Percentiles rank a stretch among this genome's conserved stretches.
phyloP scores from a whole-genome alignment of 495 filamentous ascomycete genomes.

The Emericellopsis terricola region DNA sequence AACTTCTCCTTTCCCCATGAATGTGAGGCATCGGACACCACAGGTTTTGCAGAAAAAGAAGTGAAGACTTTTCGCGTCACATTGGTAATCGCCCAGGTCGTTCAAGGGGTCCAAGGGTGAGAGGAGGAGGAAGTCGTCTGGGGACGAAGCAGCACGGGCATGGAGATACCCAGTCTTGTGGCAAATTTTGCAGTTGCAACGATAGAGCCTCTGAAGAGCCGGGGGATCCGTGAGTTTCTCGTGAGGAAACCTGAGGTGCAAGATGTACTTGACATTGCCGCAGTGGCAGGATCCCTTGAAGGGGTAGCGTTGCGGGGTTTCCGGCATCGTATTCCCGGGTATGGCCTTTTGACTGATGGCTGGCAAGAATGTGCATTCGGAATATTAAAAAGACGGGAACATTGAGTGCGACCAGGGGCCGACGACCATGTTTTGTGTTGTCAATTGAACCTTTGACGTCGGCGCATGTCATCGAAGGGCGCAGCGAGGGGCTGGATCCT shows the following conservation, averaged over 20 bases:
- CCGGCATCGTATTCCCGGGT: no score
- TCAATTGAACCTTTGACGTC: no score
- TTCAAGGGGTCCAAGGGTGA: slow-evolving; percentile 9
- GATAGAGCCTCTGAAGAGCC: slow-evolving; percentile 7
- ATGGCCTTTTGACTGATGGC: no score
- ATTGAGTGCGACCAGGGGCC: no score
- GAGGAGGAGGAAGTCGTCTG: slow-evolving; percentile 15
- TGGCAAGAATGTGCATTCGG: no score
- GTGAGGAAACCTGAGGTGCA: slow-evolving; percentile 13
- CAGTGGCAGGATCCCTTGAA: slow-evolving; percentile 19
- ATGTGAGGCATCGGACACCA: slow-evolving; percentile 15
- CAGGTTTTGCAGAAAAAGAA: slow-evolving; percentile 15
- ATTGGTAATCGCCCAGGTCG: slow-evolving; percentile 11
- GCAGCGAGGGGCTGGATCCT: no score
- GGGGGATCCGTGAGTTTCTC: slow-evolving; percentile 4
- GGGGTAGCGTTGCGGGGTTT: slow-evolving; percentile 6
- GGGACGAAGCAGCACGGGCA: slow-evolving; percentile 9
- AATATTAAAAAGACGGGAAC: no score
- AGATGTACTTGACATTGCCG: slow-evolving; percentile 10
- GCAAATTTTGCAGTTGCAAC: slow-evolving; percentile 18
- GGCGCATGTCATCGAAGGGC: no score
- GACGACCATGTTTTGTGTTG: no score
- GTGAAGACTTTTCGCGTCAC: slow-evolving; percentile 8
- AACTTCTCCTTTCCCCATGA: slow-evolving; percentile 10
- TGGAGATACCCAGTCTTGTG: slow-evolving; percentile 15